Evolutionary conservation across 805 yeast genomes (phyloP).

Genomic region (Clavispora phyllophila): DNA sequence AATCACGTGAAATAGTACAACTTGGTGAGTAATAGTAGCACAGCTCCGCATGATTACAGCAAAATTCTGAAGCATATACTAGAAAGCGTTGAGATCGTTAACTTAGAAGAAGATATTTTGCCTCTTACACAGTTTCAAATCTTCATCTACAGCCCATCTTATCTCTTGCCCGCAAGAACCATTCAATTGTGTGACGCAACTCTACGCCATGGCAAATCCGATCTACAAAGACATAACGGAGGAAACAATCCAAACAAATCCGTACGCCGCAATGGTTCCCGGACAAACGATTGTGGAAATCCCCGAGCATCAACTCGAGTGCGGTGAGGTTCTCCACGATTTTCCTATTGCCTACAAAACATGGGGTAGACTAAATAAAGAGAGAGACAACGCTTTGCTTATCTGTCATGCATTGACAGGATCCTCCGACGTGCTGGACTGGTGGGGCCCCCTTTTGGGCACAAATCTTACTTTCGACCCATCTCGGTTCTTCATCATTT

Average conservation of each 20-base stretch:
- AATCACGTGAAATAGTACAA: slow-evolving; percentile 1
- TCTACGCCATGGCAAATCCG: slow-evolving; percentile 7
- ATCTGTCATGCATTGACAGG: slow-evolving; percentile 96
- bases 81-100: neutral
- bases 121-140: no score
- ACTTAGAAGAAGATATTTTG: neutral
- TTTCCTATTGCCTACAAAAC: slow-evolving; percentile 95
- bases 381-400: slow-evolving; percentile 73
- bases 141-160: neutral
- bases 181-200: neutral
- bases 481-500: slow-evolving; percentile 74
- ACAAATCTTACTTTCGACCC: slow-evolving; percentile 88
- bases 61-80: neutral
- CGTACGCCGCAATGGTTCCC: slow-evolving; percentile 62
- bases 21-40: neutral
- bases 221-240: slow-evolving; percentile 37
- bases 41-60: neutral
- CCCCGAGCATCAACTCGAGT: slow-evolving; percentile 71
- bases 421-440: slow-evolving; percentile 88
- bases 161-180: no score
- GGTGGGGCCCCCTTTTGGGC: slow-evolving; percentile 98
- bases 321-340: slow-evolving; percentile 65
- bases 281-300: slow-evolving; percentile 76
- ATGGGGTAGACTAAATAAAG: slow-evolving; percentile 81
- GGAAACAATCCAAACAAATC: slow-evolving; percentile 51